A percentile compares a stretch with the other conserved stretches of the same genome.
These are phyloP conservation scores for Pyrus hybrid DNA, from an alignment of 331 rosid genomes.

Conservation along the genomic window DNA sequence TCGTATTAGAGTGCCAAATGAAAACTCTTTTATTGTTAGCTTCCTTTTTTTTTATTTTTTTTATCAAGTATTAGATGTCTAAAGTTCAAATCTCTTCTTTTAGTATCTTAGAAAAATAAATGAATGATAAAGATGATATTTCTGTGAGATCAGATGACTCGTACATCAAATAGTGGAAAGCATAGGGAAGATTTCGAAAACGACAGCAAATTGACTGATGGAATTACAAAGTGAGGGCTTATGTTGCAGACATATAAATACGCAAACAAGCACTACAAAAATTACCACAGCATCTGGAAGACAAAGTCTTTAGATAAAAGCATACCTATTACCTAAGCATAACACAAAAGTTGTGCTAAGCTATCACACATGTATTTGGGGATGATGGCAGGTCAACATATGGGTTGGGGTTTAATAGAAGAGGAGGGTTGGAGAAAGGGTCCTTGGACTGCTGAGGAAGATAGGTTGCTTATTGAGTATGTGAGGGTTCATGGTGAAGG, in stretches of 20 bases:
- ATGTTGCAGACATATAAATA: slow-evolving; percentile 48
- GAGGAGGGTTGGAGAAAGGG: slow-evolving; percentile 94
- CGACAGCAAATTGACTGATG: slow-evolving; percentile 31
- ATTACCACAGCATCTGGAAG: slow-evolving; percentile 34
- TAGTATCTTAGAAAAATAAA: neutral
- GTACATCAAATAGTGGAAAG: slow-evolving; percentile 22
- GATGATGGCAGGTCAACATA: slow-evolving; percentile 48
- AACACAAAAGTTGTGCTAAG: neutral
- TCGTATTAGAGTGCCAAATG: too few relatives aligned
- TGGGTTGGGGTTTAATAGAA: slow-evolving; percentile 56
- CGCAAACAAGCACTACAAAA: slow-evolving; percentile 23
- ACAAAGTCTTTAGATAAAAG: neutral
- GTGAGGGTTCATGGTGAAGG: slow-evolving; percentile 91
- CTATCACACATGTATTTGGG: slow-evolving; percentile 36
- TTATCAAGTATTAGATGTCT: too few relatives aligned
- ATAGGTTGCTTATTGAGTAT: slow-evolving; percentile 73
- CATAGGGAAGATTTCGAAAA: slow-evolving; percentile 34
- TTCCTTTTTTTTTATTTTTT: too few relatives aligned
- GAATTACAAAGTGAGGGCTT: slow-evolving; percentile 14
- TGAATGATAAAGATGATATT: neutral
- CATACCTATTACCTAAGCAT: neutral
- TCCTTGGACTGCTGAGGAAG: slow-evolving; percentile 98
- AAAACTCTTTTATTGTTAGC: too few relatives aligned
- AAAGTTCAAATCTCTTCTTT: too few relatives aligned
- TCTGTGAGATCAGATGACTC: slow-evolving; percentile 15